Base-by-base conservation (phyloP, 208 protist species). In the Leishmania tropica region DNA sequence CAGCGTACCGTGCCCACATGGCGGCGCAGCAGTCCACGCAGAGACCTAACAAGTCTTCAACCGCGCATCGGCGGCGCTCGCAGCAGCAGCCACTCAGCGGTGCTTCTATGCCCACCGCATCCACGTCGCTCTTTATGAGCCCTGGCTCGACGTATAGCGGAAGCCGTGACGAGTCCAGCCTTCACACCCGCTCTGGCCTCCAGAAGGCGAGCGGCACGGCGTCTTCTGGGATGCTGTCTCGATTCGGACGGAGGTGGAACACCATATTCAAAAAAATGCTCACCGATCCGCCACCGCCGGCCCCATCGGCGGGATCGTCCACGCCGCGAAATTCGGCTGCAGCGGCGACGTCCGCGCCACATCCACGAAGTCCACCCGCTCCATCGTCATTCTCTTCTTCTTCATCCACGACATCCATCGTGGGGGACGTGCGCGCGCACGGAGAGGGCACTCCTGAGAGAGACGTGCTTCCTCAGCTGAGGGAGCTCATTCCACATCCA, bases 181-280 rank as follows among this genome's bases (percentile, higher is more conserved):
- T 67, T 21, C 21, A 67, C 31, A 76, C 70, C 79, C 58, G 56
- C 71, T 65, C 48, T 58, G 56, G 7, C 70, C 21, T n/a, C 17
- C 67, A 3, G 67, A 72, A 47, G 67, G 48, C 75, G 37, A 79
- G 51, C 51, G 81, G 28, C 35, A 40, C 40, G 19, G 54, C 58
- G 24, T 77, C 80, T 5, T 48, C 71, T 35, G 74, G 70, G 1
- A 92, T 89, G 86, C 78, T 75, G 45, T 91, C 89, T 3, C 78
- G 62, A 8, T 85, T 87, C 68, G 87, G 86, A 17, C 83, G 79
- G 48, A 72, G 87, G 37, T 95, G 92, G 92, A 88, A 85, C 51
- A 81, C 81, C 40, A 86, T 91, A 35, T 94, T 92, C 75, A 78
- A 87, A 42, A 81, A 84, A 0, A 86, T 95, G 67, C 73, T 94